Evolutionary conservation across 345 rosid genomes (phyloP), one percentile per base, ranked within the genome.

Genomic region (Lepidium didymum): DNA sequence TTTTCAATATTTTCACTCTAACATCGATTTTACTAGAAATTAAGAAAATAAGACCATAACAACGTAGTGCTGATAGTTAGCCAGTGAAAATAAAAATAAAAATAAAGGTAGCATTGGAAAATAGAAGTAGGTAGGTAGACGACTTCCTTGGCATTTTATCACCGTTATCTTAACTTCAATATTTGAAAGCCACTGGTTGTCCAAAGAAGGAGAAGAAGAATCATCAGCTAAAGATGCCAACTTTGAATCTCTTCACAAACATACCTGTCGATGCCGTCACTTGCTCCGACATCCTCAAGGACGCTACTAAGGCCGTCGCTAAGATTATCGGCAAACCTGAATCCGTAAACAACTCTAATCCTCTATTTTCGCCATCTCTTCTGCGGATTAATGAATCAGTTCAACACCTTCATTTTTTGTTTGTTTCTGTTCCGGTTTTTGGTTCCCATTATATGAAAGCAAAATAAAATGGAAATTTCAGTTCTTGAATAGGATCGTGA

Each of bases 321-420:
- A 91, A 89, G 79, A 89, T 86, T 79, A 82, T 94, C 54, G 97
- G 96, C 81, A 91, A 94, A 77, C 93, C 97, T 34, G 96, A 94
- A 86, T 91, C 96, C 27, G 99, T 89, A 80, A 53, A 4, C 49
- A 60, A 45, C 55, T 18, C 7, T 27, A 3, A 8, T 42, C 10
- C 29, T 45, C 57, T 70, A 5, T 65, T 43, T 60, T 1, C 13
- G 37, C 38, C 47, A 36, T 46, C 15, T 45, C 14, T 29, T 27
- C 7, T 6, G 7, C 47, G 0, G 0, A 9, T 43, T 44, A 6
- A 37, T 44, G 12, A 42, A 43, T 0, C 31, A 11, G 13, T 4
- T 7, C 4, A 27, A 16, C 33, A 46, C 11, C 7, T 42, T 8
- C 18, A 2, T 10, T 4, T 64, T 23, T 14, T 38, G 5, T 5